These are phyloP conservation scores for Vitis amurensis DNA, from an alignment of 164 flowering plant genomes.

Conservation along the genomic window DNA sequence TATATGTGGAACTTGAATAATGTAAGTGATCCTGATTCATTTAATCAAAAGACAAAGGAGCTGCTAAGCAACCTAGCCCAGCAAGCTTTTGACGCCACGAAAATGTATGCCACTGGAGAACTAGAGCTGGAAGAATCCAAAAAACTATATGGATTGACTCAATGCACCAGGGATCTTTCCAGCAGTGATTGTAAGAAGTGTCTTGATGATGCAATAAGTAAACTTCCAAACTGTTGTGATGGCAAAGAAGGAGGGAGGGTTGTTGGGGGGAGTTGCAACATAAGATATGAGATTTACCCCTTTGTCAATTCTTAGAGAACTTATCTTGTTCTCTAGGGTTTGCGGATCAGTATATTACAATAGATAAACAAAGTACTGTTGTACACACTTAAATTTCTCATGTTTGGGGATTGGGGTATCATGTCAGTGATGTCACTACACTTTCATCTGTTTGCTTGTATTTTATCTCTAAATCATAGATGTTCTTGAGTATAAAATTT, in stretches of 20 bases:
- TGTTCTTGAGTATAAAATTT: too few species aligned
- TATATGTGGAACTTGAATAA: constrained; percentile 9
- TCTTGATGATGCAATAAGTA: constrained; percentile 14
- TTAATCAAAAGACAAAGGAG: constrained; percentile 16
- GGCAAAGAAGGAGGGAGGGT: constrained; percentile 30
- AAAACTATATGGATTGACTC: constrained; percentile 25
- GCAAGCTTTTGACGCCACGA: not conserved
- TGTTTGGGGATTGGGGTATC: too few species aligned
- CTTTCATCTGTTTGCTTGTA: too few species aligned
- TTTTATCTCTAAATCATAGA: too few species aligned
- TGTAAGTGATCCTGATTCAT: constrained; percentile 10
- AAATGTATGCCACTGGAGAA: constrained; percentile 25
- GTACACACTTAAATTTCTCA: too few species aligned
- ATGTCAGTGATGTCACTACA: not conserved
- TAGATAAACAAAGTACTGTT: too few species aligned
- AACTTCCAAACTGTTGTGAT: constrained; percentile 22
- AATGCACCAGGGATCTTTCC: constrained; percentile 33
- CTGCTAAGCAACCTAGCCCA: constrained; percentile 10
- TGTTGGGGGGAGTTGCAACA: constrained; percentile 18
- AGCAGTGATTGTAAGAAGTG: constrained; percentile 23
- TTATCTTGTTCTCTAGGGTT: too few species aligned
- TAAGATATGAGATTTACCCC: constrained; percentile 27
- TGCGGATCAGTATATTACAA: too few species aligned
- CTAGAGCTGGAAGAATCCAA: not conserved
- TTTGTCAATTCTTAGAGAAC: constrained; percentile 7